phyloP scores from a whole-genome alignment of 116 monocot genomes.

The Zostera marina region DNA sequence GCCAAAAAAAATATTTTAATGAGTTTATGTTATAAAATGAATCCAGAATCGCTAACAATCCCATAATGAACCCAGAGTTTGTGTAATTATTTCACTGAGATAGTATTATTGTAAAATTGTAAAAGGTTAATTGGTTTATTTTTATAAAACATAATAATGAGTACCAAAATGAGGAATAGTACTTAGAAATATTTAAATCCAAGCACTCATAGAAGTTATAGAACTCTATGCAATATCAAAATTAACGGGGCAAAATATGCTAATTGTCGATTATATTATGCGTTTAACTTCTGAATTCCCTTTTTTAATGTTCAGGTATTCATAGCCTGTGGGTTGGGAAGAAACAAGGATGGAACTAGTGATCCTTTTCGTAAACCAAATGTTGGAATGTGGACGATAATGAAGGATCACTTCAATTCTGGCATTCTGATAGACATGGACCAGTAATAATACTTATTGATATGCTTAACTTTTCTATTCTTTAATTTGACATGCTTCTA shows the following conservation, averaged over 20 bases:
- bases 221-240: too few species aligned
- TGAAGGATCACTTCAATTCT: constrained; percentile 81
- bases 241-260: background rate
- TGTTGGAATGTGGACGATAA: constrained; percentile 77
- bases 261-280: background rate
- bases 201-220: too few species aligned
- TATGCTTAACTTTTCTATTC: background rate
- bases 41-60: too few species aligned
- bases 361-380: constrained; percentile 87
- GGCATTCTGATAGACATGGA: constrained; percentile 63
- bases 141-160: too few species aligned
- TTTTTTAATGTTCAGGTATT: constrained; percentile 44
- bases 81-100: too few species aligned
- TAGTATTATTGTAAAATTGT: too few species aligned
- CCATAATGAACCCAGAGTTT: too few species aligned
- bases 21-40: too few species aligned
- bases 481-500: background rate
- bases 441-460: constrained; percentile 27
- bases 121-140: too few species aligned
- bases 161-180: too few species aligned
- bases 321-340: constrained; percentile 75
- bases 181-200: too few species aligned
- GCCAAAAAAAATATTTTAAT: too few species aligned
- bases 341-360: constrained; percentile 25
- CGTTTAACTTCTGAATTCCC: background rate